phyloP scores from a whole-genome alignment of 2,329 filamentous ascomycete species.

The Arthrobotrys iridis region DNA sequence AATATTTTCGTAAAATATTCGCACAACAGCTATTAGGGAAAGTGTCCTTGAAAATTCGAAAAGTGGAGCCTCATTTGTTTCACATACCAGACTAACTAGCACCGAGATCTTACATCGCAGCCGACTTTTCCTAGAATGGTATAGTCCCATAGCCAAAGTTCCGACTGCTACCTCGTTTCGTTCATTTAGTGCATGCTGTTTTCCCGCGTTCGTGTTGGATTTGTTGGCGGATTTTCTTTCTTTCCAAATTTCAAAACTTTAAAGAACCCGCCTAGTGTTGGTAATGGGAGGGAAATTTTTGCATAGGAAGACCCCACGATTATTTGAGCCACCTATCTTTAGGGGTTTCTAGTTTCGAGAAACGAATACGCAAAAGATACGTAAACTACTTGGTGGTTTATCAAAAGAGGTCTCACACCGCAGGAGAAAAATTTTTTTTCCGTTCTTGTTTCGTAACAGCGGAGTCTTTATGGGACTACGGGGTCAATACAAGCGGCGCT shows the following conservation, averaged over 20 bases:
- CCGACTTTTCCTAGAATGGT: constrained; percentile 18
- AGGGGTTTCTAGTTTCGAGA: background rate
- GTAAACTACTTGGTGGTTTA: background rate
- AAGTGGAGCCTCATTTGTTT: constrained; percentile 37
- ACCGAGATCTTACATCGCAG: constrained; percentile 23
- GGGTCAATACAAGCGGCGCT: too few species aligned
- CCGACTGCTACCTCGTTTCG: constrained; percentile 50
- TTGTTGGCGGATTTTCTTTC: constrained; percentile 7
- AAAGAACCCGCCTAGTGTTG: constrained; percentile 6
- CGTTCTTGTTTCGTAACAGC: too few species aligned
- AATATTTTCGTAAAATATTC: constrained; percentile 3
- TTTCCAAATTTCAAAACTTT: background rate
- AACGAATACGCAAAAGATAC: background rate
- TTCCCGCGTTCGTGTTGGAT: constrained; percentile 1
- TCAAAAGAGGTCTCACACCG: too few species aligned
- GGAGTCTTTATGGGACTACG: too few species aligned
- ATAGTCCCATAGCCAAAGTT: constrained; percentile 38
- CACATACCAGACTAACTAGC: too few species aligned
- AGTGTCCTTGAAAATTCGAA: constrained; percentile 10
- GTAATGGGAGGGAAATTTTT: constrained; percentile 4
- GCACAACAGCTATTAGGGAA: background rate
- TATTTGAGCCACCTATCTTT: background rate
- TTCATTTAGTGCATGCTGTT: constrained; percentile 23
- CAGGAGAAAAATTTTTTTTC: too few species aligned
- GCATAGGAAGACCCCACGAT: constrained; percentile 9